phyloP scores from a whole-genome alignment of 306 rosid genomes.

The Begonia loranthoides region DNA sequence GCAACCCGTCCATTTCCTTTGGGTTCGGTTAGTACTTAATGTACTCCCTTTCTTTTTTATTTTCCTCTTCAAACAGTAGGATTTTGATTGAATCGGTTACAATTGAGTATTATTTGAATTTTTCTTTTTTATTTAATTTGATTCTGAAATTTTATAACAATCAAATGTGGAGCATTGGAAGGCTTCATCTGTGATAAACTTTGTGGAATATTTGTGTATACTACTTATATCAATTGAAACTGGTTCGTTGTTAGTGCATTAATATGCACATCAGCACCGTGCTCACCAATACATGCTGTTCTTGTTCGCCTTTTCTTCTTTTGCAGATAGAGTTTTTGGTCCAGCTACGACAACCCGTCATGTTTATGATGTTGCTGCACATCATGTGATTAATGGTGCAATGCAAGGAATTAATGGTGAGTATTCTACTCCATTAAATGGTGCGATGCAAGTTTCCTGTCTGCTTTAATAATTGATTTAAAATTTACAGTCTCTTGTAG shows the following conservation, averaged over 20 bases:
- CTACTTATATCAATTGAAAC: background rate
- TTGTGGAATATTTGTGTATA: background rate
- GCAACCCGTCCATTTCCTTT: constrained; percentile 46
- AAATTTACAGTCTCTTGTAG: too few relatives aligned
- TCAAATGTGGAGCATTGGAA: too few relatives aligned
- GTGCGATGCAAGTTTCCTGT: too few relatives aligned
- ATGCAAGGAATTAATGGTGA: constrained; percentile 40
- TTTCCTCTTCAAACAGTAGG: too few relatives aligned
- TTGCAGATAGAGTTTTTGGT: constrained; percentile 40
- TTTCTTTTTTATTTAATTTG: background rate
- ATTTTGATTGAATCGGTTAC: too few relatives aligned
- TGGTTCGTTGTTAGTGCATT: background rate
- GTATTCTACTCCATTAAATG: too few relatives aligned
- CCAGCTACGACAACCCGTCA: constrained; percentile 42
- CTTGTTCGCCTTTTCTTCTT: constrained; percentile 2
- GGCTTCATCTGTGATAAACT: background rate
- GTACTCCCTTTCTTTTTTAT: background rate
- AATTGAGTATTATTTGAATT: background rate
- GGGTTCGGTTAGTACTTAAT: constrained; percentile 52
- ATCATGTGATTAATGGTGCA: constrained; percentile 28
- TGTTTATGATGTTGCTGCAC: constrained; percentile 38
- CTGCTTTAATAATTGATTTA: too few relatives aligned
- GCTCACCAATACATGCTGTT: background rate
- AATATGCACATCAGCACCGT: background rate
- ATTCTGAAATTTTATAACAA: background rate